Base-by-base conservation (phyloP, 192 early-diverging fungal species). In the Coemansia sp. region DNA sequence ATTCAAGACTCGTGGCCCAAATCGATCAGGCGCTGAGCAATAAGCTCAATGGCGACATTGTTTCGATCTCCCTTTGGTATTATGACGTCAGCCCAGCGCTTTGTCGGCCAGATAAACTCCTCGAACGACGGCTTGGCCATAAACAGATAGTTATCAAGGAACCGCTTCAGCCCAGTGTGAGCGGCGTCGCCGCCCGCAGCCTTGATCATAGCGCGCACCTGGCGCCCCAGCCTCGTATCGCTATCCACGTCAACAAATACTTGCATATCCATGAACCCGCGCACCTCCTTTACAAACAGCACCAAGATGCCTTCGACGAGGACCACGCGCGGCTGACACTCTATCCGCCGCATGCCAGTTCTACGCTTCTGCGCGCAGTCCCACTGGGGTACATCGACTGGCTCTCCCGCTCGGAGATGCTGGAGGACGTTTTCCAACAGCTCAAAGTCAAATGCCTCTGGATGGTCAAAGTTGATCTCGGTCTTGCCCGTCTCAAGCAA, bases 41-140 rank as follows among this genome's bases (percentile, higher is more conserved):
- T 87, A 46, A 93, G 77, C 41, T 88, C 82, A 33, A 91, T 81
- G 0, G 90, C 91, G 33, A 89, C 76, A n/a, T 67, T 66, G 70
- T 93, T 91, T 11, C 86, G 74, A 61, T 82, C 77, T 41, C 91
- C 91, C 27, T 87, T 85, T 33, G 91, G 90, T 41, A 93, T 88
- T 52, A 93, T 91, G 51, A 93, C 87, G 63, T 93, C 90, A 2
- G 91, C 91, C 85, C 88, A 91, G 33, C 91, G 86, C 72, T 93
- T 93, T 10, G 90, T 88, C 78, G 90, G 94, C 64, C 88, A 84
- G 57, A 97, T 89, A 76, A 93, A 97, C 66, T 97, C 93, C 67
- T 97, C 95, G 73, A 94, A 95, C 65, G 87, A 82, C 5, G 94
- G 94, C 83, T 97, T 97, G 31, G 92, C 91, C 63, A 90, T 89